Percentiles rank a stretch among this genome's conserved stretches.
Evolutionary conservation across 345 rosid genomes (phyloP).

Genomic region (Pseudoturritis turrita): DNA sequence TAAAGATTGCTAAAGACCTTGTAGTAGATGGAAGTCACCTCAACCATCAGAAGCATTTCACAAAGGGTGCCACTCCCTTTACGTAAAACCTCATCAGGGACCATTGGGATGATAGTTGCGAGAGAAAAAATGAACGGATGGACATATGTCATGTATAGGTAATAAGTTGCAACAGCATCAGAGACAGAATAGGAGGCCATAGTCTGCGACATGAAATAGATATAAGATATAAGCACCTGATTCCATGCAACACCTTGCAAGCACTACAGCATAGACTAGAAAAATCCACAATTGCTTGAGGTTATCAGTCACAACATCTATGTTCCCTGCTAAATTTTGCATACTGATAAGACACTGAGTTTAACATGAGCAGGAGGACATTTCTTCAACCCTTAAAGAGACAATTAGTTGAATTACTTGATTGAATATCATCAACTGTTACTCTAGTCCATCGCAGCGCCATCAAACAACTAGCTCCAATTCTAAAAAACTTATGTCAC

Average conservation of each 20-base stretch:
- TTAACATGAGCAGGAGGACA: neutral
- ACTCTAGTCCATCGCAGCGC: neutral
- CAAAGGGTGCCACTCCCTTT: constrained; percentile 99
- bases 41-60: constrained; percentile 99
- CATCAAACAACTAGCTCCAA: constrained; percentile 4
- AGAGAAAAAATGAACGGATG: constrained; percentile 97
- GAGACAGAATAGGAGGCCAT: constrained; percentile 99
- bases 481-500: neutral
- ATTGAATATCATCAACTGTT: neutral
- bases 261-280: constrained; percentile 7
- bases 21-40: constrained; percentile 47
- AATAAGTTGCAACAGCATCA: constrained; percentile 96
- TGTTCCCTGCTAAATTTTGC: neutral
- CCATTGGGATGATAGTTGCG: constrained; percentile 96
- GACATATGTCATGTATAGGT: constrained; percentile 94
- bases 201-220: constrained; percentile 49
- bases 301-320: neutral
- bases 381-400: neutral
- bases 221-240: constrained; percentile 17
- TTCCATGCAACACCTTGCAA: constrained; percentile 6
- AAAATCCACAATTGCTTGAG: constrained; percentile 10
- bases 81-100: constrained; percentile 97
- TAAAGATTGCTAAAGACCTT: constrained; percentile 10
- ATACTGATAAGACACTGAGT: constrained; percentile 3
- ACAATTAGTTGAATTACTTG: neutral